phyloP scores from a whole-genome alignment of 768 basidiomycete genomes.

The Panaeolus cyanescens region DNA sequence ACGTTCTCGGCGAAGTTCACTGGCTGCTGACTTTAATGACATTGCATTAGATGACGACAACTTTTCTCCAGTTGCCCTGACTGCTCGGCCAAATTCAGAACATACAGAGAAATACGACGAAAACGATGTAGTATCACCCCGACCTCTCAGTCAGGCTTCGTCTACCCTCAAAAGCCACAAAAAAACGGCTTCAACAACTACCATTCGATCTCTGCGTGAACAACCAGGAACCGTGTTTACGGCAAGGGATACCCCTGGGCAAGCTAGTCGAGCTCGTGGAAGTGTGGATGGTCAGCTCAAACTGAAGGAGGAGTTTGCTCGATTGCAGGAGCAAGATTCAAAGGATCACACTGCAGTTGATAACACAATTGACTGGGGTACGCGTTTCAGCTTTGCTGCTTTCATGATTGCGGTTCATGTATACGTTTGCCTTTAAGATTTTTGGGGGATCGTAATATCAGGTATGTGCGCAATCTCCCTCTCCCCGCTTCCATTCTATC shows the following conservation, averaged over 20 bases:
- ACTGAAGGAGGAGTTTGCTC: conserved; percentile 76
- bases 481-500: too few species aligned
- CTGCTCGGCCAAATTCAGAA: conserved; percentile 17
- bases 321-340: conserved; percentile 57
- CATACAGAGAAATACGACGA: not conserved
- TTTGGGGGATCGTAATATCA: conserved; percentile 94
- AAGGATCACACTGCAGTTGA: conserved; percentile 40
- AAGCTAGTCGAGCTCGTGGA: conserved; percentile 39
- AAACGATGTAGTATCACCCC: not conserved
- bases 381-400: conserved; percentile 19
- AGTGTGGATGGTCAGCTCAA: conserved; percentile 69
- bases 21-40: conserved; percentile 68
- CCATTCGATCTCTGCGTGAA: conserved; percentile 53
- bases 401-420: not conserved
- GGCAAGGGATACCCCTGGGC: conserved; percentile 53
- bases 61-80: conserved; percentile 39
- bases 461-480: too few species aligned
- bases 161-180: conserved; percentile 44
- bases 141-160: not conserved
- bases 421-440: conserved; percentile 50
- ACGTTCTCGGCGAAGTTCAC: conserved; percentile 39
- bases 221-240: conserved; percentile 50
- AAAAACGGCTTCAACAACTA: conserved; percentile 63
- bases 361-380: conserved; percentile 77
- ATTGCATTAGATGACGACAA: conserved; percentile 54